These are phyloP conservation scores for Backusella circina DNA, from an alignment of 192 early-diverging fungal species.

Conservation along the genomic window DNA sequence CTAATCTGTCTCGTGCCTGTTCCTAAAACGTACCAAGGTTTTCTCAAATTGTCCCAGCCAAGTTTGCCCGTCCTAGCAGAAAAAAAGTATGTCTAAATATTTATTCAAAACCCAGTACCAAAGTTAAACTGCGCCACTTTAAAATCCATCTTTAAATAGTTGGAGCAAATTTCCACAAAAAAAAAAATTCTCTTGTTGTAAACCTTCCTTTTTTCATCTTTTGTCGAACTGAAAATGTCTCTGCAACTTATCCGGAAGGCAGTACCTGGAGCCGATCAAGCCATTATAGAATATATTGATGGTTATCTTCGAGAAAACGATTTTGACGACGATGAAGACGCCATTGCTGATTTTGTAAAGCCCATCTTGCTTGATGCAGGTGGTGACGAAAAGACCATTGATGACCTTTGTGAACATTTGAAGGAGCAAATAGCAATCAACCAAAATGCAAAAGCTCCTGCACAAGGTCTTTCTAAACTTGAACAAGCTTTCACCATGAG, in stretches of 20 bases:
- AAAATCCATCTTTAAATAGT: neutral
- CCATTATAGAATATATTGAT: slow-evolving; percentile 74
- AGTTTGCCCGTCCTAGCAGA: too few relatives aligned
- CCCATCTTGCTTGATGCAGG: slow-evolving; percentile 69
- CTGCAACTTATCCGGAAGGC: slow-evolving; percentile 44
- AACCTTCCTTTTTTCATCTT: neutral
- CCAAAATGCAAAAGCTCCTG: slow-evolving; percentile 34
- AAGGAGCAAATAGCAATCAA: slow-evolving; percentile 48
- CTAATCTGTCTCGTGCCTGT: neutral
- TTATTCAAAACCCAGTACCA: too few relatives aligned
- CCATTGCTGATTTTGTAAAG: slow-evolving; percentile 62
- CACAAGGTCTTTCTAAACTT: slow-evolving; percentile 51
- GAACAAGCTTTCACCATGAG: slow-evolving; percentile 70
- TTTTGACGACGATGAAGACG: slow-evolving; percentile 50
- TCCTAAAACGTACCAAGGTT: neutral
- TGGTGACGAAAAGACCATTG: slow-evolving; percentile 56
- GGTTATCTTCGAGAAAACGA: slow-evolving; percentile 68
- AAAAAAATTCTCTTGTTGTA: neutral
- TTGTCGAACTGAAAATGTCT: slow-evolving; percentile 5
- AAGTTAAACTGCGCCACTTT: neutral
- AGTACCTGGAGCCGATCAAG: slow-evolving; percentile 69
- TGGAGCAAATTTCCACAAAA: neutral
- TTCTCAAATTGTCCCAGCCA: neutral
- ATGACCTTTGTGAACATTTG: slow-evolving; percentile 66
- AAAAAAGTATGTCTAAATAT: too few relatives aligned